These are phyloP conservation scores for Tinospora cordifolia DNA, from an alignment of 164 flowering plant genomes.

Conservation along the genomic window DNA sequence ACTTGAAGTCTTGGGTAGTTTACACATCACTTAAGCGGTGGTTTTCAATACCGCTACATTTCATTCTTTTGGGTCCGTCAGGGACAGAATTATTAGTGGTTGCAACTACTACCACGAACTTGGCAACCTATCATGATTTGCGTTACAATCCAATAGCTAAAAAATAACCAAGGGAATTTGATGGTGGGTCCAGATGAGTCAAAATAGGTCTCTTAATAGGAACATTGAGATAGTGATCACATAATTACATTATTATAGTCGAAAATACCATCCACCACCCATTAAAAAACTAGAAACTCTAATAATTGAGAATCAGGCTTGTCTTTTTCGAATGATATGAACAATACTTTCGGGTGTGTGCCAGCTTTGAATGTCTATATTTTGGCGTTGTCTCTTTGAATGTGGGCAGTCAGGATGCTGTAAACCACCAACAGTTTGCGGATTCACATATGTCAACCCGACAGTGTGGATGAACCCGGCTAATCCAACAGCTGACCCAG, in stretches of 20 bases:
- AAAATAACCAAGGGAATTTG: not conserved
- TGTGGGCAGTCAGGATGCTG: conserved; percentile 88
- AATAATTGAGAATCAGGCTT: conserved; percentile 5
- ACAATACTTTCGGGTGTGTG: not conserved
- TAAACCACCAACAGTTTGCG: conserved; percentile 85
- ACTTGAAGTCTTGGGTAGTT: too few relatives aligned
- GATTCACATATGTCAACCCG: conserved; percentile 71
- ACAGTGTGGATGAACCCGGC: conserved; percentile 65
- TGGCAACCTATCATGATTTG: not conserved
- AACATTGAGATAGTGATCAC: not conserved
- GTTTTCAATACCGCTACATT: too few relatives aligned
- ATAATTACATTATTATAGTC: not conserved
- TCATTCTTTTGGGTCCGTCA: too few relatives aligned
- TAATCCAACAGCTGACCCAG: conserved; percentile 52
- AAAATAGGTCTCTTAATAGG: too few relatives aligned
- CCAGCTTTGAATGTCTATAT: not conserved
- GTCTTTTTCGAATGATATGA: not conserved
- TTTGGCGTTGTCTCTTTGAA: not conserved
- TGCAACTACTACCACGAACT: not conserved
- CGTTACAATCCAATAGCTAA: not conserved
- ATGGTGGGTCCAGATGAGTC: not conserved
- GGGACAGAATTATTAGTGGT: not conserved
- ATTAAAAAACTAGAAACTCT: not conserved
- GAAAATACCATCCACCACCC: not conserved
- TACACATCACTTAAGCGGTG: too few relatives aligned